Percentiles rank a stretch among this genome's conserved stretches.
phyloP scores from a whole-genome alignment of 768 basidiomycete species.

The Rhodotorula toruloides region DNA sequence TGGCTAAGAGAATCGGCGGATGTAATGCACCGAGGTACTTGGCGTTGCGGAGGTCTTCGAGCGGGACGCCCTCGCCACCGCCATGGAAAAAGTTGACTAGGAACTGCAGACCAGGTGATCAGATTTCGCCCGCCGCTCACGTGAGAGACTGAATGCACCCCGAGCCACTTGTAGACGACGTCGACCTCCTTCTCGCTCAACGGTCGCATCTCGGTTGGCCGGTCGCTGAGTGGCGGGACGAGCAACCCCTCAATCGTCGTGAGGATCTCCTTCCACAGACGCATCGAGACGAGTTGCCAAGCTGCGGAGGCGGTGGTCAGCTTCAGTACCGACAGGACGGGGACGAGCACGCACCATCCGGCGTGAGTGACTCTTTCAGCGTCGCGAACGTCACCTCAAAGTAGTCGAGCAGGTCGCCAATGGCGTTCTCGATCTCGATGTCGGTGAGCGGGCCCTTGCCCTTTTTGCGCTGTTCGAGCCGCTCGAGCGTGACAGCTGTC shows the following conservation, averaged over 20 bases:
- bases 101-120: conserved; percentile 55
- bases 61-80: conserved; percentile 79
- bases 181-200: conserved; percentile 94
- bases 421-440: conserved; percentile 88
- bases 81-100: conserved; percentile 91
- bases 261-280: conserved; percentile 94
- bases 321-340: background rate
- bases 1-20: conserved; percentile 45
- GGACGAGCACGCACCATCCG: conserved; percentile 59
- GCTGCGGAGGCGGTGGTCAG: conserved; percentile 14
- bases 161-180: conserved; percentile 97
- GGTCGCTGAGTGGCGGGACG: conserved; percentile 81
- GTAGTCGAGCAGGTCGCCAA: conserved; percentile 87
- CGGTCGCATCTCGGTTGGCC: conserved; percentile 81
- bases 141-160: conserved; percentile 54
- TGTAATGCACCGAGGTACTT: conserved; percentile 76
- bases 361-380: conserved; percentile 78
- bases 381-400: conserved; percentile 89
- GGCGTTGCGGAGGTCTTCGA: conserved; percentile 82
- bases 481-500: conserved; percentile 60
- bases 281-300: conserved; percentile 74
- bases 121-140: background rate
- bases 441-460: conserved; percentile 61
- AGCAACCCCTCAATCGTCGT: conserved; percentile 77
- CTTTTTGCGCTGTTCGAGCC: conserved; percentile 39